These are phyloP conservation scores for Melanopsichium pennsylvanicum DNA, from an alignment of 1,284 basidiomycete species.

Conservation along the genomic window DNA sequence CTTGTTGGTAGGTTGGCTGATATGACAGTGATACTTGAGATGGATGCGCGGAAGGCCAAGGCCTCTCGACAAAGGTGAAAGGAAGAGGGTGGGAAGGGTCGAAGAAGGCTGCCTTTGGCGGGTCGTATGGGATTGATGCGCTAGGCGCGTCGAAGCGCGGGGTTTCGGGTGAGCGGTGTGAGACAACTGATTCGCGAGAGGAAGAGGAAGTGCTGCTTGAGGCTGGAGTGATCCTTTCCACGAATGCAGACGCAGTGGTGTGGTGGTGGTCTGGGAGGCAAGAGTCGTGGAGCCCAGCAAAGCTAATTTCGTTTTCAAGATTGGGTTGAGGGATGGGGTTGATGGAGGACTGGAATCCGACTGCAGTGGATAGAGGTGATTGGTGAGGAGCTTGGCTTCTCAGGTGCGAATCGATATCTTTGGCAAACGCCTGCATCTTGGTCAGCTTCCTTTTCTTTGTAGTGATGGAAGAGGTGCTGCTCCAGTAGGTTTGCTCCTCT, in stretches of 20 bases:
- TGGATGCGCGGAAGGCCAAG: neutral
- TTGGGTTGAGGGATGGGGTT: too few species aligned
- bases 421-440: conserved; percentile 20
- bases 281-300: too few species aligned
- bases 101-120: too few species aligned
- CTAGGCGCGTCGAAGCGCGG: conserved; percentile 1
- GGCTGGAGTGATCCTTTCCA: neutral
- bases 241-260: too few species aligned
- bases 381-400: neutral
- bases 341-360: too few species aligned
- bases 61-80: neutral
- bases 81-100: neutral
- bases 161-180: conserved; percentile 13
- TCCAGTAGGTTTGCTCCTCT: too few species aligned
- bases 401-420: conserved; percentile 14
- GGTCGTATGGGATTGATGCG: too few species aligned
- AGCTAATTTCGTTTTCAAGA: too few species aligned
- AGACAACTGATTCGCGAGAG: conserved; percentile 6
- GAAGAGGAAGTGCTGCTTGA: conserved; percentile 4
- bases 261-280: too few species aligned
- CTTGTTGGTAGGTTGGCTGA: too few species aligned
- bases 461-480: conserved; percentile 18
- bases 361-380: neutral
- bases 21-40: too few species aligned
- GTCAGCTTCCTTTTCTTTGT: conserved; percentile 21